Evolutionary conservation across 2,329 filamentous ascomycete genomes (phyloP).

Genomic region (Paracoccidioides lutzii): DNA sequence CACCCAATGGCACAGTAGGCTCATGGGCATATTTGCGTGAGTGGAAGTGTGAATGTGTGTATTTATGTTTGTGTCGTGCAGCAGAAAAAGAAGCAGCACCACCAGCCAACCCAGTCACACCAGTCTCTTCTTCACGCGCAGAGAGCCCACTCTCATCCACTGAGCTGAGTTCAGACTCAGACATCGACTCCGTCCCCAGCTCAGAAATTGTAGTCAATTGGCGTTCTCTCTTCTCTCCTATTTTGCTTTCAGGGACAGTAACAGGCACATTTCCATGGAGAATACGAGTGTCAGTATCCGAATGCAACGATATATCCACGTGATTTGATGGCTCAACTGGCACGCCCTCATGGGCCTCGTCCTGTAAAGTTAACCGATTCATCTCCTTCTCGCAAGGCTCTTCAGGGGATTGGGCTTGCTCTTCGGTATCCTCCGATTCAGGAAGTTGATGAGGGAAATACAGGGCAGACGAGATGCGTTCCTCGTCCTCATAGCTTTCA

Average conservation of each 20-base stretch:
- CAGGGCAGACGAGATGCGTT: conserved; percentile 52
- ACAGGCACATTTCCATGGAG: conserved; percentile 45
- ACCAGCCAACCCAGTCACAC: conserved; percentile 39
- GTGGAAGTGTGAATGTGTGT: conserved; percentile 10
- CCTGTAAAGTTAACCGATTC: background rate
- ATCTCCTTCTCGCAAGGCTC: background rate
- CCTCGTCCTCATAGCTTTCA: conserved; percentile 40
- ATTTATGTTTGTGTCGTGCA: conserved; percentile 25
- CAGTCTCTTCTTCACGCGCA: conserved; percentile 39
- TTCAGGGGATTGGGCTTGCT: background rate
- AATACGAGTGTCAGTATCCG: conserved; percentile 47
- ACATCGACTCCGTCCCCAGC: conserved; percentile 26
- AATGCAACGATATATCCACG: conserved; percentile 51
- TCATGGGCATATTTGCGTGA: conserved; percentile 18
- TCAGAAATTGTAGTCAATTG: conserved; percentile 26
- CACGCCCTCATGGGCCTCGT: background rate
- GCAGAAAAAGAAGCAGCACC: conserved; percentile 37
- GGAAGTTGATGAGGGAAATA: conserved; percentile 51
- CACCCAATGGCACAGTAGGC: conserved; percentile 53
- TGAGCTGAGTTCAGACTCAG: conserved; percentile 33
- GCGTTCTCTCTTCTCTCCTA: conserved; percentile 23
- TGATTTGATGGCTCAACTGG: conserved; percentile 26
- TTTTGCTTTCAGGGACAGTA: conserved; percentile 23
- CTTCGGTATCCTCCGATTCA: conserved; percentile 25
- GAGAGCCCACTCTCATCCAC: conserved; percentile 32